Evolutionary conservation across 805 yeast species (phyloP).

Genomic region (Saturnispora halmiae): DNA sequence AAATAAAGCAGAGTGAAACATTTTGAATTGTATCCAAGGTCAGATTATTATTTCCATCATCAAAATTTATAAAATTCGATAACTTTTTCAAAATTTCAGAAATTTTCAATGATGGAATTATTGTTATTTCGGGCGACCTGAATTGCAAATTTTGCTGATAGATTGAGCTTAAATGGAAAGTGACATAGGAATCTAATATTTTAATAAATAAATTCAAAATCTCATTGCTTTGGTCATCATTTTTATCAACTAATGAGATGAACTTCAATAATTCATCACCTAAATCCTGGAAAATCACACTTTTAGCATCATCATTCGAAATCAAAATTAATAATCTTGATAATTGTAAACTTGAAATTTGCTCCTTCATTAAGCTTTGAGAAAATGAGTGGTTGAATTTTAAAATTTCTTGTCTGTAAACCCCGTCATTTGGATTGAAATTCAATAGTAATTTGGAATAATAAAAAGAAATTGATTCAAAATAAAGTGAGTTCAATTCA

Average conservation of each 20-base stretch:
- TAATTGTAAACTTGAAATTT: background rate
- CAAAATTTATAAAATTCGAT: background rate
- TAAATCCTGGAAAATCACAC: constrained; percentile 1
- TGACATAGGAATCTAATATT: background rate
- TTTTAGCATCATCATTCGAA: constrained; percentile 1
- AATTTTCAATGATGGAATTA: background rate
- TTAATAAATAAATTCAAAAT: background rate
- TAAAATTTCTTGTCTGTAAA: constrained; percentile 3
- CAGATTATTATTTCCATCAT: background rate
- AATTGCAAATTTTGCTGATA: background rate
- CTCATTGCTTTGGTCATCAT: constrained; percentile 7
- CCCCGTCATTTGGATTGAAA: constrained; percentile 11
- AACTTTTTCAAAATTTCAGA: background rate
- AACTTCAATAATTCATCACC: constrained; percentile 5
- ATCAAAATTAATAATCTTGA: background rate
- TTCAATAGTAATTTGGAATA: constrained; percentile 15
- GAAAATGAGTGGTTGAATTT: constrained; percentile 4
- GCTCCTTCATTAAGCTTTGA: background rate
- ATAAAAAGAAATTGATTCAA: constrained; percentile 18
- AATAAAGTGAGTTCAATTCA: constrained; percentile 11
- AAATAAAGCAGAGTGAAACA: background rate
- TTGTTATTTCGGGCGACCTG: no score
- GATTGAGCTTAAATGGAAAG: constrained; percentile 3
- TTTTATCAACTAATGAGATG: background rate
- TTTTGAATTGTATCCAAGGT: constrained; percentile 1